Evolutionary conservation across 345 rosid genomes (phyloP).

Genomic region (Erodium maritimum): DNA sequence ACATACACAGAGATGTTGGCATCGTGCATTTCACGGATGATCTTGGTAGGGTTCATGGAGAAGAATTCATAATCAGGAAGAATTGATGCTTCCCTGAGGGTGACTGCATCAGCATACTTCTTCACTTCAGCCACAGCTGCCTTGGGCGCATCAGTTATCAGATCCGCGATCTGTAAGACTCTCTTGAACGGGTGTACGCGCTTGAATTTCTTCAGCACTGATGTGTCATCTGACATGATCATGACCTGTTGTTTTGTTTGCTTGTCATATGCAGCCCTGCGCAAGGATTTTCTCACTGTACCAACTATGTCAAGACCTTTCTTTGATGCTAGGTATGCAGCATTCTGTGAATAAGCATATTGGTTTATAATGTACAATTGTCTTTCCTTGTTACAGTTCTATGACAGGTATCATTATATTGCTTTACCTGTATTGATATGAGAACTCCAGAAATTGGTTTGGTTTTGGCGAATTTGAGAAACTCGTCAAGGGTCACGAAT

Average conservation of each 20-base stretch:
- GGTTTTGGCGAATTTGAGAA: slow-evolving; percentile 68
- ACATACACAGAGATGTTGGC: slow-evolving; percentile 62
- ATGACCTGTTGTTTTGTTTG: slow-evolving; percentile 60
- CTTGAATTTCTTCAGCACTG: slow-evolving; percentile 46
- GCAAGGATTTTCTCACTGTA: slow-evolving; percentile 35
- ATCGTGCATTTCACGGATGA: slow-evolving; percentile 42
- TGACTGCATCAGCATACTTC: slow-evolving; percentile 59
- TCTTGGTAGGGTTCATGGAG: slow-evolving; percentile 28
- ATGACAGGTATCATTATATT: too few species aligned
- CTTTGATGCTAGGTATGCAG: slow-evolving; percentile 75
- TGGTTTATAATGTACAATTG: too few species aligned
- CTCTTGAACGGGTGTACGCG: slow-evolving; percentile 37
- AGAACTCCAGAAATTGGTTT: slow-evolving; percentile 63
- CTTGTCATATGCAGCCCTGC: slow-evolving; percentile 59
- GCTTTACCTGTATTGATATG: too few species aligned
- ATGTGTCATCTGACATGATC: slow-evolving; percentile 66
- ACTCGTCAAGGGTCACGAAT: slow-evolving; percentile 44
- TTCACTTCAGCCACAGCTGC: slow-evolving; percentile 42
- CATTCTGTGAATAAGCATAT: too few species aligned
- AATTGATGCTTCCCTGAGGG: slow-evolving; percentile 30
- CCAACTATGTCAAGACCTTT: slow-evolving; percentile 55
- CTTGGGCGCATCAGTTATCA: slow-evolving; percentile 43
- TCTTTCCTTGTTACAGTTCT: too few species aligned
- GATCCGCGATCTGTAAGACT: slow-evolving; percentile 33
- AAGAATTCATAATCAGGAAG: slow-evolving; percentile 23